Evolutionary conservation across 805 yeast species (phyloP).

Genomic region (Ogataea pignaliae): DNA sequence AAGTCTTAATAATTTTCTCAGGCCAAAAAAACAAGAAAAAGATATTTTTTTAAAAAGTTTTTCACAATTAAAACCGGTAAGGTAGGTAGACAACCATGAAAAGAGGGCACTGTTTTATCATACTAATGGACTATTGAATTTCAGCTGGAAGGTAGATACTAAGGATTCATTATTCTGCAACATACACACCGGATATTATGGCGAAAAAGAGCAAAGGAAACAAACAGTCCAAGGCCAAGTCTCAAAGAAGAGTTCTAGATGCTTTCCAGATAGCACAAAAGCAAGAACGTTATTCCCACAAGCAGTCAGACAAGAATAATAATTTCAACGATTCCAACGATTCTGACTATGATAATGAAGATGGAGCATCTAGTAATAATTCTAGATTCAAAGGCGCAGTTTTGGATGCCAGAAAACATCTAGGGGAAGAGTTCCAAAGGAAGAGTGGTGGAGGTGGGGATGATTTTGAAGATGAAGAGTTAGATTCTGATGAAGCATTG

Average conservation of each 20-base stretch:
- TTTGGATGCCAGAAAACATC: constrained; percentile 32
- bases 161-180: too few relatives aligned
- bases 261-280: constrained; percentile 28
- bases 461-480: constrained; percentile 34
- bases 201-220: constrained; percentile 9
- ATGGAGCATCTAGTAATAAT: constrained; percentile 6
- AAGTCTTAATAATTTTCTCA: too few relatives aligned
- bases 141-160: too few relatives aligned
- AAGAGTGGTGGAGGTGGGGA: constrained; percentile 23
- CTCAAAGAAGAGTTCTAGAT: constrained; percentile 19
- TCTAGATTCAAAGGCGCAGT: constrained; percentile 23
- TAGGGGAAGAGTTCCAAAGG: constrained; percentile 7
- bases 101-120: too few relatives aligned
- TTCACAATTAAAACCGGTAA: too few relatives aligned
- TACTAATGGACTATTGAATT: too few relatives aligned
- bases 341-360: constrained; percentile 9
- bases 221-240: constrained; percentile 10
- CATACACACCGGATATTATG: background rate
- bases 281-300: constrained; percentile 5
- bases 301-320: too few relatives aligned
- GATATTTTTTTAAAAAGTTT: too few relatives aligned
- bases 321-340: background rate
- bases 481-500: constrained; percentile 75
- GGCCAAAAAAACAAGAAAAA: too few relatives aligned
- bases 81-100: too few relatives aligned